A percentile compares a stretch with the other conserved stretches of the same genome.
These are phyloP conservation scores for Spathaspora girioi DNA, from an alignment of 805 yeast species.

Conservation along the genomic window DNA sequence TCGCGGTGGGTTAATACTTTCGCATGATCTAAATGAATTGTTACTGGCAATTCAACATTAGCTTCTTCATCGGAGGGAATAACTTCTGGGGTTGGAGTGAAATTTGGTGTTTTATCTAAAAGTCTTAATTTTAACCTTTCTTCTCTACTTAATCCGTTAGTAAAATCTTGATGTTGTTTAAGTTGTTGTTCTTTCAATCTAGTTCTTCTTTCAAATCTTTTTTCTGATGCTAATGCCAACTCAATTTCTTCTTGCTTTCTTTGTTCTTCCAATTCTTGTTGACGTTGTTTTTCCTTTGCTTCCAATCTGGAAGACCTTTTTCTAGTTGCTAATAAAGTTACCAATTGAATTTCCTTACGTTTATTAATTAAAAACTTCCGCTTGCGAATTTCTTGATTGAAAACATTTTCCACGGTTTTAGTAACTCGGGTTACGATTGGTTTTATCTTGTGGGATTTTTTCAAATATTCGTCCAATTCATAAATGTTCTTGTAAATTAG, in stretches of 20 bases:
- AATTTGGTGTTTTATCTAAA: slow-evolving; percentile 3
- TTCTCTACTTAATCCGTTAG: slow-evolving; percentile 26
- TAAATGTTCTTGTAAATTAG: slow-evolving; percentile 27
- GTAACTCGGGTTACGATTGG: slow-evolving; percentile 8
- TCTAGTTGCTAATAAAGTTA: slow-evolving; percentile 59
- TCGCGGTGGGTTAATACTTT: too few species aligned
- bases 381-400: slow-evolving; percentile 46
- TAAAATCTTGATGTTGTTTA: slow-evolving; percentile 12
- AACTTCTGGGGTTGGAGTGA: slow-evolving; percentile 8
- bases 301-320: slow-evolving; percentile 73
- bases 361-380: slow-evolving; percentile 52
- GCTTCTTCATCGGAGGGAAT: not conserved
- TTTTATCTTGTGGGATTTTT: slow-evolving; percentile 24
- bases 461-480: slow-evolving; percentile 23
- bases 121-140: slow-evolving; percentile 32
- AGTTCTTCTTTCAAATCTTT: slow-evolving; percentile 41
- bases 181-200: slow-evolving; percentile 4
- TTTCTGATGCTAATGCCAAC: slow-evolving; percentile 39
- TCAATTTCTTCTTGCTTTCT: slow-evolving; percentile 45
- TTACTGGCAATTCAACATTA: not conserved
- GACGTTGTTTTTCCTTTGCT: slow-evolving; percentile 50
- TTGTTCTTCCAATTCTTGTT: slow-evolving; percentile 50
- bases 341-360: slow-evolving; percentile 62
- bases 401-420: slow-evolving; percentile 17
- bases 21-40: not conserved